Base-by-base conservation (phyloP, 768 basidiomycete species). In the Gyrodon lividus region DNA sequence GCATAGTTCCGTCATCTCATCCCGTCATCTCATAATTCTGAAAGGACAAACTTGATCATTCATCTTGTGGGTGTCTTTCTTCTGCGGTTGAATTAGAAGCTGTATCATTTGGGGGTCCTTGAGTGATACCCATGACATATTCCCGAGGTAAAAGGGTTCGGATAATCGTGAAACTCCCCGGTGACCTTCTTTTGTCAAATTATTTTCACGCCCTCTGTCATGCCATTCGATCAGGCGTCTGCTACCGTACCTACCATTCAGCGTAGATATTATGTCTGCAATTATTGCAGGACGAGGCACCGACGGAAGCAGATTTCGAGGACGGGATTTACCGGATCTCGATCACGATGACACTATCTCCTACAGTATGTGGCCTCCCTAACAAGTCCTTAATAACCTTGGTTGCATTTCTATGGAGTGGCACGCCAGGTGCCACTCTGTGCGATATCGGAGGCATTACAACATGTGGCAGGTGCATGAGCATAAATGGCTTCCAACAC, bases 271-370 rank as follows among this genome's bases (percentile, higher is more conserved):
- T n/a, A n/a, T n/a, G n/a, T n/a, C n/a, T n/a, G n/a, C n/a, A n/a
- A n/a, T n/a, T n/a, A n/a, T n/a, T n/a, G n/a, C n/a, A n/a, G n/a
- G n/a, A n/a, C n/a, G n/a, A n/a, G n/a, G n/a, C n/a, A n/a, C 62
- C 59, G 56, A 59, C 56, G 59, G 54, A 49, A 54, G 50, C 30
- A 20, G 33, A 56, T n/a, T 41, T 31, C 17, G 48, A 41, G 23
- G 4, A 42, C 64, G 63, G 64, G 14, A 48, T 23, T 59, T 63
- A 58, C 63, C 63, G 63, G 53, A 17, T 40, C 22, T 50, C 45
- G 56, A 65, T 65, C 56, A 35, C 37, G 61, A 63, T 55, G 40
- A 43, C 31, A 34, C 4, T 34, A 3, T 43, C 17, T 33, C 23
- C 14, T 23, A 23, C 40, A 48, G n/a, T 6, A 23, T 24, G 16